phyloP scores from a whole-genome alignment of 2,329 filamentous ascomycete genomes.

The Aspergillus persii region DNA sequence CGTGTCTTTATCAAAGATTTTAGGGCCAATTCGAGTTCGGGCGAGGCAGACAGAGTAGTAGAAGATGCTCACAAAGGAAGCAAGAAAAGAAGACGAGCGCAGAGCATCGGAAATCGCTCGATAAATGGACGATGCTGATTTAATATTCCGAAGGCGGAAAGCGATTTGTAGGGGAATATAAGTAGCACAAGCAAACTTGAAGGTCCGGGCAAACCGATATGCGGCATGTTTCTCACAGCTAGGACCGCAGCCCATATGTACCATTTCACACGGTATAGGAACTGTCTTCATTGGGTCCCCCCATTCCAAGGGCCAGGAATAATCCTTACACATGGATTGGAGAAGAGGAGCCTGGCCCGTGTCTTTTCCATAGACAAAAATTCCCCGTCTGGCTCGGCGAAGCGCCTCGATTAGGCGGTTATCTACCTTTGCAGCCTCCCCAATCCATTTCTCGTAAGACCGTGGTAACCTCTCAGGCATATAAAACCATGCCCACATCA shows the following conservation, averaged over 20 bases:
- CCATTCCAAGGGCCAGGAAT: conserved; percentile 65
- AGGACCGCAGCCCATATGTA: conserved; percentile 74
- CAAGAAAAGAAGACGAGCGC: conserved; percentile 75
- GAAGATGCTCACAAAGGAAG: conserved; percentile 72
- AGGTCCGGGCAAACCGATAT: conserved; percentile 65
- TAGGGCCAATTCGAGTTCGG: conserved; percentile 71
- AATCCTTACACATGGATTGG: conserved; percentile 69
- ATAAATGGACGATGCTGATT: conserved; percentile 45
- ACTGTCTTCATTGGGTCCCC: conserved; percentile 68
- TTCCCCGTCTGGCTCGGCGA: conserved; percentile 61
- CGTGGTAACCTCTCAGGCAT: conserved; percentile 66
- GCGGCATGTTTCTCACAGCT: conserved; percentile 71
- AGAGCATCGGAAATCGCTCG: conserved; percentile 59
- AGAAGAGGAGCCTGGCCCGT: conserved; percentile 69
- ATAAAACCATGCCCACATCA: conserved; percentile 93
- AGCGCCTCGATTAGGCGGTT: conserved; percentile 70
- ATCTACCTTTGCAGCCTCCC: conserved; percentile 72
- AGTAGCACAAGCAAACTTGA: conserved; percentile 70
- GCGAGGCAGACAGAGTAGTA: conserved; percentile 82
- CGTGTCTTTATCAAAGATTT: conserved; percentile 57
- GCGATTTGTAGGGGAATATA: conserved; percentile 73
- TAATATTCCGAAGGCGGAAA: conserved; percentile 55
- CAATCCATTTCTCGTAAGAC: conserved; percentile 80
- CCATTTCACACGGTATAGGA: conserved; percentile 78
- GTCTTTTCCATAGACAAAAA: conserved; percentile 70